Evolutionary conservation across 768 basidiomycete species (phyloP).

Genomic region (Ramaria sp.): DNA sequence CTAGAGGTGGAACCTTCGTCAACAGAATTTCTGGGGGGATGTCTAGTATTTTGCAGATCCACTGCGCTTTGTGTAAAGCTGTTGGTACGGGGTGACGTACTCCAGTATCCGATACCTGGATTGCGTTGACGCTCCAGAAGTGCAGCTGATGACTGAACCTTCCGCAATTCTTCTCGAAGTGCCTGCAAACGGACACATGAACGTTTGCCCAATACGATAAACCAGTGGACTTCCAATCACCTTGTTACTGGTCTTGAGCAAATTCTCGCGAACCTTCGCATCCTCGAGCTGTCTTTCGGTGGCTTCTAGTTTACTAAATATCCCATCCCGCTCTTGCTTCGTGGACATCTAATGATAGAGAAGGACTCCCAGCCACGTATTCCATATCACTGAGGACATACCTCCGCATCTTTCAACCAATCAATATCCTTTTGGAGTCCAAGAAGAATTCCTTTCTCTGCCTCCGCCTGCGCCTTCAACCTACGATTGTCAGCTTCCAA

Average conservation of each 20-base stretch:
- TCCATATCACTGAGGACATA: constrained; percentile 22
- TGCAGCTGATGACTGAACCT: constrained; percentile 88
- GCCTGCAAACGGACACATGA: constrained; percentile 37
- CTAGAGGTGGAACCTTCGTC: constrained; percentile 10
- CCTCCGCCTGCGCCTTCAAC: constrained; percentile 37
- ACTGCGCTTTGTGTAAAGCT: constrained; percentile 8
- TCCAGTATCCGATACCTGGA: constrained; percentile 93
- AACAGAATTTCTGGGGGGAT: constrained; percentile 8
- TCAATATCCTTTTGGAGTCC: constrained; percentile 35
- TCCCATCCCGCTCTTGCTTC: constrained; percentile 37
- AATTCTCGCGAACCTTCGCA: constrained; percentile 51
- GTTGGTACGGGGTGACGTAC: constrained; percentile 21
- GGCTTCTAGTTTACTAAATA: constrained; percentile 33
- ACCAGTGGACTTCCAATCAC: constrained; percentile 25
- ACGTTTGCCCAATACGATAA: not conserved
- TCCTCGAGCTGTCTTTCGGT: constrained; percentile 70
- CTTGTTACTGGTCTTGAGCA: constrained; percentile 70
- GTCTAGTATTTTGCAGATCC: constrained; percentile 13
- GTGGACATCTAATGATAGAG: constrained; percentile 26
- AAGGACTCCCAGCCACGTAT: not conserved
- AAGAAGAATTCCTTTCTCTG: constrained; percentile 25
- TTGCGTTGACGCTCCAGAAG: constrained; percentile 84
- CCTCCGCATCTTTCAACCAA: constrained; percentile 50
- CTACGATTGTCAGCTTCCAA: constrained; percentile 36
- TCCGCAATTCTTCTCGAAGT: constrained; percentile 87